Evolutionary conservation across 192 early-diverging fungal genomes (phyloP), one percentile per base, ranked within the genome.

Genomic region (Glomus cerebriforme): DNA sequence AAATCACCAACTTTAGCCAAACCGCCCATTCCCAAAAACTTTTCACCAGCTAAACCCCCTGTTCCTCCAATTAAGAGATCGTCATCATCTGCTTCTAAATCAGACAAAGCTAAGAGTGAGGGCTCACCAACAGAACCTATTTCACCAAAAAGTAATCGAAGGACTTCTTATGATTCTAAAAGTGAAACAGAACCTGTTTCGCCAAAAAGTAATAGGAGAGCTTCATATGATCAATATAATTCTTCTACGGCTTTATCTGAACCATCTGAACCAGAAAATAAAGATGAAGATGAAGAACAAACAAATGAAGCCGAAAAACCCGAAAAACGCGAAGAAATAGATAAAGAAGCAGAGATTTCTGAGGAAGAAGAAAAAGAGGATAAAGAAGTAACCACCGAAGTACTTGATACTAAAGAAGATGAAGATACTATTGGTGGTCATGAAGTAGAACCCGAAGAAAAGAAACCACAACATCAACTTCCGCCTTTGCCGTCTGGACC

Each of bases 1-100:
- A 81, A 73, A 31, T 82, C 83, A 5, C 60, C 82, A 29, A 74
- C 84, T 2, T 78, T 85, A 67, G 80, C 84, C 7, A 77, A 80
- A 58, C 84, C 84, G 12, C 79, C 84, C 2, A 72, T 85, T 49
- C 81, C 82, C 37, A 72, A 43, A 80, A n/a, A 29, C 73, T 13
- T 75, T 75, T 24, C 73, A n/a, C 73, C 54, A 24, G 73, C 72
- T 0, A 79, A 82, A 26, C 54, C 82, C 7, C 83, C 83, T 37
- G 7, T 82, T 10, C 74, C 73, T 10, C 62, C 58, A 13, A 75
- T 79, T 24, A 63, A 63, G 12, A 63, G 24, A 7, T 63, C 60
- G 10, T 10, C 60, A 63, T 63, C 60, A 9, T 27, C 60, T 12
- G 7, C 60, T 5, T 63, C 60, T 63, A 63, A 63, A 63, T 63